Base-by-base conservation (phyloP, 352 stramenopile genomes). In the Phytophthora fragariae region DNA sequence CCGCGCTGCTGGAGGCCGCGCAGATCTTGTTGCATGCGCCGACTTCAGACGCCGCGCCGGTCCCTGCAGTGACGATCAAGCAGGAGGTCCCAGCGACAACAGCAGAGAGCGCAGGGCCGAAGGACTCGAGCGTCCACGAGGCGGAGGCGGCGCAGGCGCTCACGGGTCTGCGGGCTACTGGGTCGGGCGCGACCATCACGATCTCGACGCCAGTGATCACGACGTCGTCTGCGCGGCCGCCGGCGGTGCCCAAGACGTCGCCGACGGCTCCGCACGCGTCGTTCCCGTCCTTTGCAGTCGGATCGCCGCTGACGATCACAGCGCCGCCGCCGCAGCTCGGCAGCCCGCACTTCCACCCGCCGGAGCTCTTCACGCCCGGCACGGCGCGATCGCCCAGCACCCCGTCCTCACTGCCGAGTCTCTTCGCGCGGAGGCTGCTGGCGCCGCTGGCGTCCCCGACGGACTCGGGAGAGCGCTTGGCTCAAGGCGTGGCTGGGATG, bases 131-230 rank as follows among this genome's bases (percentile, higher is more conserved):
- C 12, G 70, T 62, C n/a, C 85, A 92, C 68, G 87, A 94, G 62
- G 81, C 82, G 37, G 84, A 86, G 31, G 87, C 87, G 4, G 87
- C 87, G 4, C 85, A 94, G 65, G 87, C 87, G 59, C 82, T 94
- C 41, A 94, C 87, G 35, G 87, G 87, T 24, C 69, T 94, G 17
- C 85, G 87, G n/a, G 75, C 65, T 12, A 71, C 58, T 57, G 64
- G 64, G 17, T 65, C 72, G 19, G 57, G 21, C n/a, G 29, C 54
- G 19, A 24, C 35, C 10, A 60, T 68, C 27, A 67, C 46, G n/a
- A 35, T n/a, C 1, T 41, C 57, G 50, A 47, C 57, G 39, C 21
- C 52, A 17, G 27, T 57, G 3, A 55, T 64, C 27, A 66, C 70
- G 21, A 62, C 70, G 19, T 68, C 73, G 29, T 72, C 60, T 35